Percentiles rank a stretch among this genome's conserved stretches.
Evolutionary conservation across 768 basidiomycete genomes (phyloP).

Genomic region (Clathrus columnatus): DNA sequence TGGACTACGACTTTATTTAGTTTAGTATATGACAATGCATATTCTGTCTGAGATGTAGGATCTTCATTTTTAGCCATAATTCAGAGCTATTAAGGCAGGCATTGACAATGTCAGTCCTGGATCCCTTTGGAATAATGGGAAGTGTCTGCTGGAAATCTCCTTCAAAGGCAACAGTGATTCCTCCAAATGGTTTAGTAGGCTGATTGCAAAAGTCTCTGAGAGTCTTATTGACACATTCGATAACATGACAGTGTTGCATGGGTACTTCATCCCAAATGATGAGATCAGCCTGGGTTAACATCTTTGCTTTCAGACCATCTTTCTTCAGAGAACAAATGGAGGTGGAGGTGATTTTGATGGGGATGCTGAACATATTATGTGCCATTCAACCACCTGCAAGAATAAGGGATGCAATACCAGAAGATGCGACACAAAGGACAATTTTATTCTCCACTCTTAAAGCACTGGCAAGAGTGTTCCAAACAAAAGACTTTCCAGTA

Average conservation of each 20-base stretch:
- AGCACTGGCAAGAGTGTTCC: conserved; percentile 26
- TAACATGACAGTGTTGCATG: conserved; percentile 27
- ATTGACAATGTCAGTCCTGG: conserved; percentile 28
- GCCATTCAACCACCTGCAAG: conserved; percentile 36
- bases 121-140: conserved; percentile 32
- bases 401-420: conserved; percentile 38
- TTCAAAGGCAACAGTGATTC: conserved; percentile 36
- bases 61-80: conserved; percentile 29
- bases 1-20: too few relatives aligned
- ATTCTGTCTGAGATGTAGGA: conserved; percentile 30
- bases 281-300: conserved; percentile 24
- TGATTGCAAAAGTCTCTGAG: conserved; percentile 11
- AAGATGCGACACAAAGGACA: conserved; percentile 41
- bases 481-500: conserved; percentile 38
- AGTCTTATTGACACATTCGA: conserved; percentile 35
- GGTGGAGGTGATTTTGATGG: conserved; percentile 24
- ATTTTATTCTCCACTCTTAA: conserved; percentile 23
- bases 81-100: conserved; percentile 27
- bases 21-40: too few relatives aligned
- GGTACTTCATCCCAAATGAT: conserved; percentile 40
- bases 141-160: conserved; percentile 43
- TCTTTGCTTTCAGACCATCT: conserved; percentile 20
- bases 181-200: conserved; percentile 28
- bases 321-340: conserved; percentile 29
- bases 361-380: conserved; percentile 42